A percentile compares a stretch with the other conserved stretches of the same genome.
These are phyloP conservation scores for Breviolum minutum DNA, from an alignment of 73 alveolate genomes.

Conservation along the genomic window DNA sequence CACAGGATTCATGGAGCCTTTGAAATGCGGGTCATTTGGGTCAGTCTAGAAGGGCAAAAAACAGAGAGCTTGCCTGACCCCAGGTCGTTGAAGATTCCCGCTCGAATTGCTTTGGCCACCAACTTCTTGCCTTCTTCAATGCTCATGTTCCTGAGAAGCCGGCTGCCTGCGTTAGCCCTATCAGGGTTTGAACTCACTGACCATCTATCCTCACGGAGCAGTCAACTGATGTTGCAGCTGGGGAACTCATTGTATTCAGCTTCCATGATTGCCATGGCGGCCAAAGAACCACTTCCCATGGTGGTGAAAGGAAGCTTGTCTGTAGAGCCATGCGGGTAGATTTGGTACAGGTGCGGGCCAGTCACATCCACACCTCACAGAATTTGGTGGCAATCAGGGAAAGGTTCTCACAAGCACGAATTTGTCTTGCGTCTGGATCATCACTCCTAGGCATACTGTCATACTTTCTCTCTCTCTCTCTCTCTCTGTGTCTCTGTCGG, in stretches of 20 bases:
- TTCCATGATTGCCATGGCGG: slow-evolving; percentile 99
- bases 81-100: slow-evolving; percentile 99
- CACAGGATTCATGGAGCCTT: slow-evolving; percentile 93
- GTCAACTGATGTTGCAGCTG: slow-evolving; percentile 48
- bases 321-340: slow-evolving; percentile 99
- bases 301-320: slow-evolving; percentile 98
- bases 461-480: no score
- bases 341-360: slow-evolving; percentile 96
- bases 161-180: background rate
- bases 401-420: no score
- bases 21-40: slow-evolving; percentile 97
- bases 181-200: background rate
- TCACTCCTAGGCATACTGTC: no score
- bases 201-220: background rate
- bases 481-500: no score
- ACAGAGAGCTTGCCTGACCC: slow-evolving; percentile 99
- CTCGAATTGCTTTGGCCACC: slow-evolving; percentile 93
- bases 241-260: slow-evolving; percentile 98
- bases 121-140: slow-evolving; percentile 92
- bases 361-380: slow-evolving; percentile 53
- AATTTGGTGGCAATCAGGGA: background rate
- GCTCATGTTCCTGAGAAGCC: background rate
- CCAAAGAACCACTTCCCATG: slow-evolving; percentile 99
- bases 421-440: no score
- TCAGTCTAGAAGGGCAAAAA: slow-evolving; percentile 97